Evolutionary conservation across 345 rosid genomes (phyloP).

Genomic region (Acer negundo): DNA sequence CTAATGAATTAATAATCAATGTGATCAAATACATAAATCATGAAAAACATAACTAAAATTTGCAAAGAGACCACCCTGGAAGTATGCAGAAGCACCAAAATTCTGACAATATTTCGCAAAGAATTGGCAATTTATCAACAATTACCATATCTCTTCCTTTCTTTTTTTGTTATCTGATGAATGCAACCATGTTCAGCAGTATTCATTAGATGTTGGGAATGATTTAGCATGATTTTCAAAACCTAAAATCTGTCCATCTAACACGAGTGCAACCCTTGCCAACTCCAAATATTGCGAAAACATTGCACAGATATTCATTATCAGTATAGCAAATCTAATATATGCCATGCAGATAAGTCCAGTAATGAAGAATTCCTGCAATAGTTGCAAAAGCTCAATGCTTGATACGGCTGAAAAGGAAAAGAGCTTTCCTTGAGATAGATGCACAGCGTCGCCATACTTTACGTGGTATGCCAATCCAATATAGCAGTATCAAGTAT

Average conservation of each 20-base stretch:
- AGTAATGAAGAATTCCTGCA: not conserved
- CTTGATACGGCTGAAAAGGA: not conserved
- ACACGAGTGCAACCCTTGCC: not conserved
- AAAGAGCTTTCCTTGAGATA: not conserved
- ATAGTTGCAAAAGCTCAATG: not conserved
- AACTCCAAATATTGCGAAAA: not conserved
- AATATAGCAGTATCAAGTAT: not conserved
- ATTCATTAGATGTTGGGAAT: not conserved
- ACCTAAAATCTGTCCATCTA: not conserved
- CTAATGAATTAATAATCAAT: not conserved
- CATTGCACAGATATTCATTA: not conserved
- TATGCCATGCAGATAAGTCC: not conserved
- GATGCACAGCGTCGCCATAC: not conserved
- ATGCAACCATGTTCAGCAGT: not conserved
- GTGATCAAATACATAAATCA: not conserved
- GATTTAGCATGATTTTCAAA: not conserved
- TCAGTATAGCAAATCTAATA: not conserved
- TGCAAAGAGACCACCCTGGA: not conserved
- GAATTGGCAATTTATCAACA: not conserved
- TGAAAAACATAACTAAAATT: not conserved
- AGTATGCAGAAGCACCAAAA: not conserved
- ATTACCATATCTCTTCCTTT: not conserved
- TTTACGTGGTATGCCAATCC: not conserved
- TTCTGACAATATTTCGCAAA: not conserved
- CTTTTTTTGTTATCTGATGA: not conserved